These are phyloP conservation scores for Paecilomyces sp. DNA, from an alignment of 2,329 filamentous ascomycete genomes.

Conservation along the genomic window DNA sequence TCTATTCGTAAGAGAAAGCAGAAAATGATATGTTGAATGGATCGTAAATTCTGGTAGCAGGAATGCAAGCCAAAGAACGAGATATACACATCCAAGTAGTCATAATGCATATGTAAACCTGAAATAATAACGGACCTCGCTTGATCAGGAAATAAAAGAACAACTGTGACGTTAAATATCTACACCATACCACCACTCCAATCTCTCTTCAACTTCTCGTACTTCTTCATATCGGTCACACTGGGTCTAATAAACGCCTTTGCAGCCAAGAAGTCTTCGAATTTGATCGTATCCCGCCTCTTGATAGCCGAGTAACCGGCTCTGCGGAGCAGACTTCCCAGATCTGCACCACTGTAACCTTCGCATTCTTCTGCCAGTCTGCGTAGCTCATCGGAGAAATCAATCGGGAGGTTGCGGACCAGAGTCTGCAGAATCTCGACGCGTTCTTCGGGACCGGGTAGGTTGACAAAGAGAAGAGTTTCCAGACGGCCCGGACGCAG, in stretches of 20 bases:
- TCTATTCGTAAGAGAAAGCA: no score
- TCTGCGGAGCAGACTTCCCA: constrained; percentile 52
- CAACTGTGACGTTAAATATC: constrained; percentile 1
- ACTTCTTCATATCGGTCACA: constrained; percentile 52
- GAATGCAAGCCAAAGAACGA: no score
- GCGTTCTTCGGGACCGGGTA: constrained; percentile 71
- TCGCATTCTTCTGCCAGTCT: constrained; percentile 64
- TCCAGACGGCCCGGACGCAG: constrained; percentile 84
- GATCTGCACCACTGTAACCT: constrained; percentile 68
- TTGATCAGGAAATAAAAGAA: background rate
- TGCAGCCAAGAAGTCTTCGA: constrained; percentile 36
- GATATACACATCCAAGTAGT: no score
- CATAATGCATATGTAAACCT: no score
- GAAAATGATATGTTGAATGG: no score
- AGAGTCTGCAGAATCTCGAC: constrained; percentile 76
- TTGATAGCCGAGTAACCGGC: constrained; percentile 53
- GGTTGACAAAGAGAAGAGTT: constrained; percentile 79
- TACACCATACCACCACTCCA: constrained; percentile 36
- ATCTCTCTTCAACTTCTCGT: constrained; percentile 46
- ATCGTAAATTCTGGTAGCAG: no score
- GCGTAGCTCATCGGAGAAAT: constrained; percentile 50
- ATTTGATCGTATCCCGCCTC: constrained; percentile 40
- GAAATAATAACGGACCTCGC: no score
- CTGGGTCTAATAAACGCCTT: constrained; percentile 38
- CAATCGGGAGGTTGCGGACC: constrained; percentile 43